Evolutionary conservation across 2,329 filamentous ascomycete species (phyloP).

Genomic region (Aspergillus caelatus): DNA sequence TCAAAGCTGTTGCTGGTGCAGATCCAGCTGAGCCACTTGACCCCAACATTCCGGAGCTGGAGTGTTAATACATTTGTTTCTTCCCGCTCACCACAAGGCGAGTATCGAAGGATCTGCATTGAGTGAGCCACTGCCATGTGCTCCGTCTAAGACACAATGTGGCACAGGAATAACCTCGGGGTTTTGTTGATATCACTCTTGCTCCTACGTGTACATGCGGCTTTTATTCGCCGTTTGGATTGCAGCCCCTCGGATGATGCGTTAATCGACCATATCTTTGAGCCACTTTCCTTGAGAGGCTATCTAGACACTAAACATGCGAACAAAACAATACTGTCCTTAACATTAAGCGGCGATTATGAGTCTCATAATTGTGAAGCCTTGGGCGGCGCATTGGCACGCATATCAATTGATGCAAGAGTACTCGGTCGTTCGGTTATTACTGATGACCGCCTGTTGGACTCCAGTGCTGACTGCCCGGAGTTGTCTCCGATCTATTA

Average conservation of each 20-base stretch:
- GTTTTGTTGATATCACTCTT: not conserved
- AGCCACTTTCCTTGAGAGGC: not conserved
- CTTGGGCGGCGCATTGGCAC: not conserved
- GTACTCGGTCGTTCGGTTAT: not conserved
- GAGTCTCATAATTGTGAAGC: not conserved
- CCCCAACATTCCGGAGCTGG: not conserved
- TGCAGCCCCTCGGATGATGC: not conserved
- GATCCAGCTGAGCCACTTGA: not conserved
- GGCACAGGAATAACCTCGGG: not conserved
- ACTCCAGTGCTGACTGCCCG: not conserved
- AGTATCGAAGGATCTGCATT: not conserved
- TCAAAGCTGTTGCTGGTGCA: not conserved
- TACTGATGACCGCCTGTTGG: not conserved
- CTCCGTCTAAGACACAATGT: not conserved
- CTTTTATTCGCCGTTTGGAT: constrained; percentile 1
- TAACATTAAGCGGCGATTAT: not conserved
- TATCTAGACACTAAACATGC: not conserved
- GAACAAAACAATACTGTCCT: not conserved
- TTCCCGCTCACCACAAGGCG: not conserved
- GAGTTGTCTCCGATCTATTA: not conserved
- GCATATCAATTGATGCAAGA: not conserved
- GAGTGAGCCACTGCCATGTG: not conserved
- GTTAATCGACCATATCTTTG: not conserved
- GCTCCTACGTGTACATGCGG: not conserved
- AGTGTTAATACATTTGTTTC: not conserved